Evolutionary conservation across 2,329 filamentous ascomycete genomes (phyloP).

Genomic region (Hymenotorrendiella dingleyae): DNA sequence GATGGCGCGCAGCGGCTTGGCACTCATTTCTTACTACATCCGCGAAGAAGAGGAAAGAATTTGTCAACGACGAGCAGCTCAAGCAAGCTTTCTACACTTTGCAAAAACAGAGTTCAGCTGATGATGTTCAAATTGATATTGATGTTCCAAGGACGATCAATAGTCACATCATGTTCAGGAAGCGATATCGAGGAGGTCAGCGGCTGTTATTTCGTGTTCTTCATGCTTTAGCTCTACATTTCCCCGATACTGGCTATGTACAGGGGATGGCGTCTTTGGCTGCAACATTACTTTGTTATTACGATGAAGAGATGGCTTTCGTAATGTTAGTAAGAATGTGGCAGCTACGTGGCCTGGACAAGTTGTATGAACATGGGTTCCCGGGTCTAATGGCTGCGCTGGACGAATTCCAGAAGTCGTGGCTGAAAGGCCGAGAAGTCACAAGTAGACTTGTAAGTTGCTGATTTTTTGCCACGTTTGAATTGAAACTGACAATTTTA

Average conservation of each 20-base stretch:
- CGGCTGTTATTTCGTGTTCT: constrained; percentile 86
- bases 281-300: constrained; percentile 91
- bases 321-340: constrained; percentile 96
- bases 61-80: constrained; percentile 64
- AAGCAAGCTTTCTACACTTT: constrained; percentile 67
- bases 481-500: constrained; percentile 31
- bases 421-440: constrained; percentile 76
- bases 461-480: neutral
- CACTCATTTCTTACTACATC: constrained; percentile 82
- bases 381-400: constrained; percentile 80
- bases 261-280: constrained; percentile 96
- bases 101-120: constrained; percentile 68
- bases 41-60: constrained; percentile 57
- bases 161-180: constrained; percentile 94
- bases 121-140: constrained; percentile 95
- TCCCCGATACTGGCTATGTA: constrained; percentile 87
- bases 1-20: constrained; percentile 91
- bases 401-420: constrained; percentile 75
- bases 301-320: constrained; percentile 89
- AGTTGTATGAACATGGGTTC: constrained; percentile 80
- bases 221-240: constrained; percentile 86
- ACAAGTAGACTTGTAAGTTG: constrained; percentile 67
- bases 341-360: constrained; percentile 79
- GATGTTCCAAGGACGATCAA: constrained; percentile 94
- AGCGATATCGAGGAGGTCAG: constrained; percentile 86